A percentile compares a stretch with the other conserved stretches of the same genome.
These are phyloP conservation scores for Candida broadrunensis DNA, from an alignment of 805 yeast genomes.

Conservation along the genomic window DNA sequence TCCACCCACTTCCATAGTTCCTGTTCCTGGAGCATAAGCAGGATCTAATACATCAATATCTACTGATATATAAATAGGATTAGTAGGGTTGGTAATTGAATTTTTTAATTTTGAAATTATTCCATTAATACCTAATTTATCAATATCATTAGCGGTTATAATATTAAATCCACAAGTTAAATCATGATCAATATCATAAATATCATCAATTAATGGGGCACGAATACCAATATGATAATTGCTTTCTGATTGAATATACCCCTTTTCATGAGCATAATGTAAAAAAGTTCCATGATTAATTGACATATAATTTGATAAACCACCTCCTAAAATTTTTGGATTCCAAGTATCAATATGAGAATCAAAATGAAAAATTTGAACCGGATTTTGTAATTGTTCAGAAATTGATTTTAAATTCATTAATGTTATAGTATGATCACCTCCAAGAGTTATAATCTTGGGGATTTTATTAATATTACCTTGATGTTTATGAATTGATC, in stretches of 20 bases:
- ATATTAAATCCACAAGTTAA: slow-evolving; percentile 46
- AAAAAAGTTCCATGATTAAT: slow-evolving; percentile 69
- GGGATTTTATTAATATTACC: slow-evolving; percentile 9
- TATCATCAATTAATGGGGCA: slow-evolving; percentile 53
- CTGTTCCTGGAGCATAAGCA: slow-evolving; percentile 25
- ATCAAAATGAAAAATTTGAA: slow-evolving; percentile 62
- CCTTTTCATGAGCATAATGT: slow-evolving; percentile 68
- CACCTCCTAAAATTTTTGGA: slow-evolving; percentile 63
- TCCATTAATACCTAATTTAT: slow-evolving; percentile 33
- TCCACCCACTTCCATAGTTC: slow-evolving; percentile 27
- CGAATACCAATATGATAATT: slow-evolving; percentile 63
- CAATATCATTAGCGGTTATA: slow-evolving; percentile 48
- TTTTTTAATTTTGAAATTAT: slow-evolving; percentile 34
- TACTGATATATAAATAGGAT: slow-evolving; percentile 28
- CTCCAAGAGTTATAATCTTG: slow-evolving; percentile 55
- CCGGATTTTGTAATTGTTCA: slow-evolving; percentile 41
- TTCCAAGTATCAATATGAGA: slow-evolving; percentile 72
- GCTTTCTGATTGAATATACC: slow-evolving; percentile 44
- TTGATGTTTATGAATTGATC: slow-evolving; percentile 34
- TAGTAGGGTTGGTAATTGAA: slow-evolving; percentile 22
- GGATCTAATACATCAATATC: slow-evolving; percentile 28
- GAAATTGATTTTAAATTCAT: slow-evolving; percentile 50
- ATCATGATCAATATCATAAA: slow-evolving; percentile 43
- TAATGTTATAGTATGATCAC: slow-evolving; percentile 58
- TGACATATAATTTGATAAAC: slow-evolving; percentile 53